Conservation (phyloP, 1,139 yeast species). For the Nakaseomyces bracarensis region DNA sequence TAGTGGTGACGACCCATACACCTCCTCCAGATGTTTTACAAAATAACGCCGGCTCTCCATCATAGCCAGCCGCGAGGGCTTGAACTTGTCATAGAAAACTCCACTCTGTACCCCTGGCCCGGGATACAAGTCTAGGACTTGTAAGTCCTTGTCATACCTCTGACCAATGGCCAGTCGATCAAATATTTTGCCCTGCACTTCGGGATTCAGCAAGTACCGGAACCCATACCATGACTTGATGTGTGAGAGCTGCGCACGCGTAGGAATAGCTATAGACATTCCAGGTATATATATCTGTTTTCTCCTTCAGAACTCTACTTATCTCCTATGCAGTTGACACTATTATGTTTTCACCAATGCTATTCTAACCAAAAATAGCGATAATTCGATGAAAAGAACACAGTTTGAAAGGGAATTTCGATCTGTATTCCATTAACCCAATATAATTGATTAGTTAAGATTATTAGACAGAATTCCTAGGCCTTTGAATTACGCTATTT, state of each 20-base stretch:
- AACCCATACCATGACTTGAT: constrained; percentile 22
- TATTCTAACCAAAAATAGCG: too few relatives aligned
- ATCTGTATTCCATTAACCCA: too few relatives aligned
- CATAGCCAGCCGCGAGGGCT: constrained; percentile 54
- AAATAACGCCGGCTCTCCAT: constrained; percentile 45
- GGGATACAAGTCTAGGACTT: constrained; percentile 60
- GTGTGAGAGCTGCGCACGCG: constrained; percentile 11
- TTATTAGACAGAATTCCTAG: too few relatives aligned
- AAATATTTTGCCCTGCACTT: constrained; percentile 18
- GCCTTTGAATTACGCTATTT: too few relatives aligned
- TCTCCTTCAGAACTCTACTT: too few relatives aligned
- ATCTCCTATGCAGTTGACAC: too few relatives aligned
- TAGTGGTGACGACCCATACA: constrained; percentile 26
- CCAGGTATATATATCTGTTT: too few relatives aligned
- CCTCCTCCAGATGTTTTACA: constrained; percentile 30
- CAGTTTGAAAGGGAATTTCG: too few relatives aligned
- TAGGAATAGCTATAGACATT: constrained; percentile 14
- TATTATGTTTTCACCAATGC: too few relatives aligned
- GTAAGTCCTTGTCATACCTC: constrained; percentile 41
- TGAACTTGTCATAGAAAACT: constrained; percentile 43
- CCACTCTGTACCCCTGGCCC: constrained; percentile 47
- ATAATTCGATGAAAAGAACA: too few relatives aligned
- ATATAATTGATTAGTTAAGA: too few relatives aligned
- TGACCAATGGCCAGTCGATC: constrained; percentile 30
- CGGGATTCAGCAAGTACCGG: constrained; percentile 33